These are phyloP conservation scores for Trichophyton rubrum DNA, from an alignment of 2,329 filamentous ascomycete genomes.

Conservation along the genomic window DNA sequence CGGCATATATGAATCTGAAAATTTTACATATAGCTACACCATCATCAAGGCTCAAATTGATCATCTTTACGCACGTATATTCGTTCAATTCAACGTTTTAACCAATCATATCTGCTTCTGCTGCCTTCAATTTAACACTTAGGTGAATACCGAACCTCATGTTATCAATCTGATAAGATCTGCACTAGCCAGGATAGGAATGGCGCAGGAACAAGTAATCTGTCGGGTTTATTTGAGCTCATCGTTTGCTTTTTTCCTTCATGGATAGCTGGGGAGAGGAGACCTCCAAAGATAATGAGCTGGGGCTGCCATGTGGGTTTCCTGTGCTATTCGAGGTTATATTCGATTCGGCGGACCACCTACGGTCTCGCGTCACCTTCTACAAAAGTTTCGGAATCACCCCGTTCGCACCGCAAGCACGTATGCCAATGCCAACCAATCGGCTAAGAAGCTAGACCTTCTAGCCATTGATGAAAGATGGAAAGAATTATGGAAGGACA, in stretches of 20 bases:
- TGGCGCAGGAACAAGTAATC: not conserved
- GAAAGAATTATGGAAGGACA: slow-evolving; percentile 38
- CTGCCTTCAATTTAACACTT: no score
- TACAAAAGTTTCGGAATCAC: not conserved
- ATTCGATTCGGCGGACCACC: not conserved
- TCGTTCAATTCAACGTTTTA: no score
- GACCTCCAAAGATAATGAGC: not conserved
- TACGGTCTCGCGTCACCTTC: not conserved
- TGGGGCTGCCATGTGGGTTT: not conserved
- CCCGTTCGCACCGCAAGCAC: not conserved
- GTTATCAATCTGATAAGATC: slow-evolving; percentile 4
- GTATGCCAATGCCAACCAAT: not conserved
- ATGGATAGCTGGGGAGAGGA: not conserved
- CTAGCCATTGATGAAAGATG: slow-evolving; percentile 42
- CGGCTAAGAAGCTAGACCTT: slow-evolving; percentile 28
- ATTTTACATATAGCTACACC: no score
- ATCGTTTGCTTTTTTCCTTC: not conserved
- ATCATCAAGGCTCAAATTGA: no score
- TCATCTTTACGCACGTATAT: no score
- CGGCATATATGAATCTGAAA: no score
- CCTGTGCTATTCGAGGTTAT: not conserved
- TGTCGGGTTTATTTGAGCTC: not conserved
- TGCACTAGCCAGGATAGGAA: not conserved
- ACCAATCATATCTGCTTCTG: no score
- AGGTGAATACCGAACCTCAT: not conserved